These are phyloP conservation scores for Litchi chinensis DNA, from an alignment of 345 rosid genomes.

Conservation along the genomic window DNA sequence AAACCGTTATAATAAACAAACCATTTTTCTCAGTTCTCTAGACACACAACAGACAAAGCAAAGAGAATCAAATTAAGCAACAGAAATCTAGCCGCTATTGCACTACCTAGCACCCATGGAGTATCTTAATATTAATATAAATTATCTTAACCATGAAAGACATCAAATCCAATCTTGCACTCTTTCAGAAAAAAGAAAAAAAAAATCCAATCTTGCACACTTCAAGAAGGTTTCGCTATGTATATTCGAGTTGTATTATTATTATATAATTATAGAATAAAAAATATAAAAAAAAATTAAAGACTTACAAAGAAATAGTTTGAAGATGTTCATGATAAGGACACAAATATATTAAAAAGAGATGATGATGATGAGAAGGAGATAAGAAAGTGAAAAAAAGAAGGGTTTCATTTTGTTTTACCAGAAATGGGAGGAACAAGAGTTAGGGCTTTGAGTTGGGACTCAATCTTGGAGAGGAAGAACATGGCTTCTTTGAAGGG, in stretches of 20 bases:
- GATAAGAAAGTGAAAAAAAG: no score
- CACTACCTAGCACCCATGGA: not conserved
- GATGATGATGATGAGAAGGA: conserved; percentile 10
- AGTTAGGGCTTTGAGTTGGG: conserved; percentile 45
- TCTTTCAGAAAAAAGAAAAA: no score
- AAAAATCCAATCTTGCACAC: not conserved
- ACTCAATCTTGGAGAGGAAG: conserved; percentile 41
- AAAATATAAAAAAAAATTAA: no score
- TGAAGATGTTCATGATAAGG: no score
- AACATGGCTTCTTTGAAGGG: conserved; percentile 52
- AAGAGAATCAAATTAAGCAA: conserved; percentile 9
- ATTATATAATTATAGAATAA: no score
- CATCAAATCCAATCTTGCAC: no score
- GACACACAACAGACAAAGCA: conserved; percentile 10
- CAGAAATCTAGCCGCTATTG: not conserved
- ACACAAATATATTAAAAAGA: not conserved
- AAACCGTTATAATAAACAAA: not conserved
- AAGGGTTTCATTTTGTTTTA: conserved; percentile 9
- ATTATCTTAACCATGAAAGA: no score
- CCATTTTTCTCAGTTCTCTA: not conserved
- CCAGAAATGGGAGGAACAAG: conserved; percentile 33
- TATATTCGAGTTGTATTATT: no score
- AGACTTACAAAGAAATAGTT: no score
- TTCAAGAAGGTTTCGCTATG: no score
- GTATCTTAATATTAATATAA: not conserved